Conservation (phyloP, 208 protist species). For the Trypanosoma rangeli region DNA sequence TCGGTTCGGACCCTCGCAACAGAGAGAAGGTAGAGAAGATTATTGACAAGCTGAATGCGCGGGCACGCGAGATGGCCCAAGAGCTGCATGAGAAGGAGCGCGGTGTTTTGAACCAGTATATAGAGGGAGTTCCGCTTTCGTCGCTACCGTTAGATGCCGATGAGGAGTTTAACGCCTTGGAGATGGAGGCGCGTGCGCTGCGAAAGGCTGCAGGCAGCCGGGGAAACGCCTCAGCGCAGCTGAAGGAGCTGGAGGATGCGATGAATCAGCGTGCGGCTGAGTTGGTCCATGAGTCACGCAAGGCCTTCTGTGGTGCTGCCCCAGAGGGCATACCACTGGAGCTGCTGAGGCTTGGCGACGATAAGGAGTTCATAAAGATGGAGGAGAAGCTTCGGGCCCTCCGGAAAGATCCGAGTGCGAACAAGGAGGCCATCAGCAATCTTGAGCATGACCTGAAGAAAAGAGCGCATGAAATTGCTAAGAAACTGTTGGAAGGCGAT, state of each 20-base stretch:
- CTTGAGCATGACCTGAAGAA: conserved; percentile 80
- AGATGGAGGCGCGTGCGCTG: conserved; percentile 62
- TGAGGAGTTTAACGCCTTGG: conserved; percentile 55
- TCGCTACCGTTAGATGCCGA: conserved; percentile 67
- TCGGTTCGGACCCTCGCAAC: no score
- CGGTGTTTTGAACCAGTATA: conserved; percentile 49
- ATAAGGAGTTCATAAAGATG: conserved; percentile 62
- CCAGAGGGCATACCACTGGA: conserved; percentile 59
- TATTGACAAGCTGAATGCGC: conserved; percentile 64
- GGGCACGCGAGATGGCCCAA: conserved; percentile 52
- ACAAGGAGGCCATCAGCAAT: conserved; percentile 21
- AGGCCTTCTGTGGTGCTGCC: conserved; percentile 46
- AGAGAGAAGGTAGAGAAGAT: no score
- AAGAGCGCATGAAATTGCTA: conserved; percentile 63
- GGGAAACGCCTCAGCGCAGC: conserved; percentile 27
- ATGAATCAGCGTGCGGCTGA: conserved; percentile 80
- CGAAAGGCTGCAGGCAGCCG: conserved; percentile 32
- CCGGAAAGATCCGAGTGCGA: conserved; percentile 46
- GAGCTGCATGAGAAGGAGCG: conserved; percentile 58
- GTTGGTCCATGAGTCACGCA: conserved; percentile 49
- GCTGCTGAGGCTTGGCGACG: conserved; percentile 52
- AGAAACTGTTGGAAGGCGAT: conserved; percentile 58
- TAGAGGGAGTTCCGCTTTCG: conserved; percentile 54
- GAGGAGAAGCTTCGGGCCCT: conserved; percentile 69
- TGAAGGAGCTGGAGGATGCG: conserved; percentile 36